A percentile compares a stretch with the other conserved stretches of the same genome.
phyloP scores from a whole-genome alignment of 768 basidiomycete genomes.

The Macrolepiota albuminosa region DNA sequence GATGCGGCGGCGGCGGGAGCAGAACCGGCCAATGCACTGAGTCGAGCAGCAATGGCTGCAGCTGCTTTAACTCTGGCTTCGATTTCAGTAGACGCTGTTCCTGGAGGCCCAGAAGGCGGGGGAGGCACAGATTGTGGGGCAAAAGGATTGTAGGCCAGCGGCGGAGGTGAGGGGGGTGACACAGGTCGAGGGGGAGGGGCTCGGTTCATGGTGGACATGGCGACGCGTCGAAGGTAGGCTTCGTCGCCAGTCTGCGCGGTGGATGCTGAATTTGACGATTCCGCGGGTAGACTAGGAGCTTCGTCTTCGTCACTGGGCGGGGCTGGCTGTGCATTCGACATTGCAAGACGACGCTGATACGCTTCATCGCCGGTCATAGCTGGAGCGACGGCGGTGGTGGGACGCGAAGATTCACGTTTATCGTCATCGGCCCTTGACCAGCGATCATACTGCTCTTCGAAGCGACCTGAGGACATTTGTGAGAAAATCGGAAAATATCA shows the following conservation, averaged over 20 bases:
- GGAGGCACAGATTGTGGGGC: slow-evolving; percentile 59
- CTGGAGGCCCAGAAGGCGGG: slow-evolving; percentile 38
- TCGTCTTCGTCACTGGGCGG: slow-evolving; percentile 20
- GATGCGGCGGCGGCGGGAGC: slow-evolving; percentile 22
- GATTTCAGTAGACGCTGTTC: slow-evolving; percentile 33
- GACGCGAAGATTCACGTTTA: slow-evolving; percentile 21
- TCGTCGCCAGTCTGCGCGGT: slow-evolving; percentile 57
- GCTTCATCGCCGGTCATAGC: slow-evolving; percentile 74
- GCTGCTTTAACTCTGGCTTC: slow-evolving; percentile 74
- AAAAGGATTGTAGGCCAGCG: slow-evolving; percentile 66
- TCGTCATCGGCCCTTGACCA: slow-evolving; percentile 55
- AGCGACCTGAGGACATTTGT: slow-evolving; percentile 34
- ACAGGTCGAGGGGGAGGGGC: slow-evolving; percentile 19
- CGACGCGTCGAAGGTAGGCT: slow-evolving; percentile 58
- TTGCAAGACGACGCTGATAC: slow-evolving; percentile 68
- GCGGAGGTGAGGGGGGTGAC: slow-evolving; percentile 42
- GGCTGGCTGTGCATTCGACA: slow-evolving; percentile 39
- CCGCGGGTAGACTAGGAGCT: slow-evolving; percentile 18
- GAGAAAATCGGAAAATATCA: slow-evolving; percentile 1
- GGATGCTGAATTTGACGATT: slow-evolving; percentile 12
- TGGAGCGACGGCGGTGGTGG: slow-evolving; percentile 36
- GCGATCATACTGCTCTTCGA: slow-evolving; percentile 44
- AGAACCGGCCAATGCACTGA: slow-evolving; percentile 49
- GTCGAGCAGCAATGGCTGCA: slow-evolving; percentile 75
- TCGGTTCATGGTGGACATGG: slow-evolving; percentile 40